Evolutionary conservation across 805 yeast genomes (phyloP).

Genomic region (Starmerella bombicola): DNA sequence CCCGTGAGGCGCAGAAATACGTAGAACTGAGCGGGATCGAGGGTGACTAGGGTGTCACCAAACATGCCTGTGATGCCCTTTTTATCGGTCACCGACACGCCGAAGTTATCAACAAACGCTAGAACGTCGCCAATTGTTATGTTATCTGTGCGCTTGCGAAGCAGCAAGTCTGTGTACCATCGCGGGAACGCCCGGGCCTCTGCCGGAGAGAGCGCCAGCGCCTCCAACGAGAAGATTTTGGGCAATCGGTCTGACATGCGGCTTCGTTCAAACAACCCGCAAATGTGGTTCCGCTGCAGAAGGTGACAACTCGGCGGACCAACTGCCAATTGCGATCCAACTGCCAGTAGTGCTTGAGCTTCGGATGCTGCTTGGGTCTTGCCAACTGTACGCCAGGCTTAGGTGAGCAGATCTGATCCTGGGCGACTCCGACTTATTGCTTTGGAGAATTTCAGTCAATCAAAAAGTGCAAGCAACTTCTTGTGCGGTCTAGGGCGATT

Average conservation of each 20-base stretch:
- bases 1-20: constrained; percentile 71
- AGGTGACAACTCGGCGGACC: too few species aligned
- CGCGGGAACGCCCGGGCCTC: constrained; percentile 78
- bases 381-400: too few species aligned
- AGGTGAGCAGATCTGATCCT: too few species aligned
- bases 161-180: constrained; percentile 81
- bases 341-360: too few species aligned
- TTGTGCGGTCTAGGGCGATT: too few species aligned
- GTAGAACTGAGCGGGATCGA: constrained; percentile 84
- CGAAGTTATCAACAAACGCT: constrained; percentile 65
- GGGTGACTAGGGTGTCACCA: constrained; percentile 33
- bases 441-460: too few species aligned
- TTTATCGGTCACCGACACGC: constrained; percentile 41
- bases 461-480: too few species aligned
- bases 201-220: constrained; percentile 51
- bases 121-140: constrained; percentile 69
- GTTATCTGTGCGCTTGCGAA: constrained; percentile 50
- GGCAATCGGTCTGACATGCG: constrained; percentile 15
- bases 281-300: too few species aligned
- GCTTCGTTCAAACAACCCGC: too few species aligned
- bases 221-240: constrained; percentile 23
- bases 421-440: too few species aligned
- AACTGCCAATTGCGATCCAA: too few species aligned
- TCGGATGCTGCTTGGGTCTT: too few species aligned
- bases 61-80: constrained; percentile 28